Evolutionary conservation across 1,284 basidiomycete species (phyloP).

Genomic region (Naganishia liquefaciens): DNA sequence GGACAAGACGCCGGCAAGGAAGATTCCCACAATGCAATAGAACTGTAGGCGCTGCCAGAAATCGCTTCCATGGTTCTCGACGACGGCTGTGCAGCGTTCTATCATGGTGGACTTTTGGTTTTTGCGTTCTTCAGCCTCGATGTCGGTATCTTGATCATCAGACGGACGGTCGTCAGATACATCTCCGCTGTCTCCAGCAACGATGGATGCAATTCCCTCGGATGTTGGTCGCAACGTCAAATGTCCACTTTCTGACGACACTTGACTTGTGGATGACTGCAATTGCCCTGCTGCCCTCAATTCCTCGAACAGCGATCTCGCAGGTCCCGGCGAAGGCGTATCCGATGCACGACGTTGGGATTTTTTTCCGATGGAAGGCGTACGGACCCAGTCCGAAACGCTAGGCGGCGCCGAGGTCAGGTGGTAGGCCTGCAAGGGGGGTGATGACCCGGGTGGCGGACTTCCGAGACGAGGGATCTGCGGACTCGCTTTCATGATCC

Average conservation of each 20-base stretch:
- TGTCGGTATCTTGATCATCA: background rate
- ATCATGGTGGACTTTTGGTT: background rate
- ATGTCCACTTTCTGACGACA: background rate
- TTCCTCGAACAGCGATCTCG: constrained; percentile 7
- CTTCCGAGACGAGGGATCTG: background rate
- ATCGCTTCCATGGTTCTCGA: constrained; percentile 9
- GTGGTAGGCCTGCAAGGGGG: constrained; percentile 3
- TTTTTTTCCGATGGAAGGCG: background rate
- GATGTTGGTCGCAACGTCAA: background rate
- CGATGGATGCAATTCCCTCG: background rate
- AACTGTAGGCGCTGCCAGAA: constrained; percentile 26
- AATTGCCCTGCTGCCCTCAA: background rate
- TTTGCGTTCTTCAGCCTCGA: background rate
- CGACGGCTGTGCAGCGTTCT: constrained; percentile 5
- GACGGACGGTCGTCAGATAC: background rate
- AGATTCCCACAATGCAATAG: constrained; percentile 28
- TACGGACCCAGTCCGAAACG: background rate
- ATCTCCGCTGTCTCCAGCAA: background rate
- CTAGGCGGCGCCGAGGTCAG: background rate
- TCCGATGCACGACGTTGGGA: background rate
- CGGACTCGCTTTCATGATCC: constrained; percentile 4
- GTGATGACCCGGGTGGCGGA: background rate
- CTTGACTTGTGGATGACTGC: constrained; percentile 4
- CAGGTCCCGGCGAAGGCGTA: constrained; percentile 5
- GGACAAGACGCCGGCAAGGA: constrained; percentile 20